Conservation (phyloP, 768 basidiomycete species). For the Lactarius vividus region DNA sequence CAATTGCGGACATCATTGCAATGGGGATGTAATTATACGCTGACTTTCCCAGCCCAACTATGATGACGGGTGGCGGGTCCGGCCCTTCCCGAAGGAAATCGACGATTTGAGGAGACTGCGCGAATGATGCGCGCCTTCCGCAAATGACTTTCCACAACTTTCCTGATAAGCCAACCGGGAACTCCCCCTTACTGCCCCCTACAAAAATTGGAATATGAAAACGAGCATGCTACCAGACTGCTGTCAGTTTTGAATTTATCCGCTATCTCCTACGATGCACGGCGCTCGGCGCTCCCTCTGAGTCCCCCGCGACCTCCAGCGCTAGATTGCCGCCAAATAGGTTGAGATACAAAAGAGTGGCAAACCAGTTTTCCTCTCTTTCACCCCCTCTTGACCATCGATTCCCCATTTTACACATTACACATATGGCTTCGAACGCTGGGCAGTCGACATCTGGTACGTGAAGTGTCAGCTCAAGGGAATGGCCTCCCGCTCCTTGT, state of each 20-base stretch:
- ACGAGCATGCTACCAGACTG: rapidly evolving
- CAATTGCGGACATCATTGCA: background rate
- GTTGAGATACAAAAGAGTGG: background rate
- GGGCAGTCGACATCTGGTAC: background rate
- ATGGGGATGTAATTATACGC: background rate
- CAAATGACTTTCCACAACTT: background rate
- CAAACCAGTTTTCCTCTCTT: background rate
- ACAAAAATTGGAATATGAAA: too few species aligned
- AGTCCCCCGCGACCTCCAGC: background rate
- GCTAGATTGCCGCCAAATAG: background rate
- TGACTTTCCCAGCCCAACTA: background rate
- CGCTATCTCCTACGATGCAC: background rate
- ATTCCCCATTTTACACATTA: background rate
- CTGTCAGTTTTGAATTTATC: background rate
- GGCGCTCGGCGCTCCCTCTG: background rate
- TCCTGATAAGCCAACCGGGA: background rate
- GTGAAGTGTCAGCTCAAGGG: background rate
- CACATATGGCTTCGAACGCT: background rate
- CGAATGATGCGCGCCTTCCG: background rate
- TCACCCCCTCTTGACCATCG: background rate
- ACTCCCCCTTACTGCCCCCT: background rate
- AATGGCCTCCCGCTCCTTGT: background rate
- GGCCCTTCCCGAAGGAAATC: background rate
- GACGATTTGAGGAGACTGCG: background rate
- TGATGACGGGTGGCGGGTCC: background rate